Evolutionary conservation across 1,284 basidiomycete genomes (phyloP).

Genomic region (Ceratobasidium papillatum): DNA sequence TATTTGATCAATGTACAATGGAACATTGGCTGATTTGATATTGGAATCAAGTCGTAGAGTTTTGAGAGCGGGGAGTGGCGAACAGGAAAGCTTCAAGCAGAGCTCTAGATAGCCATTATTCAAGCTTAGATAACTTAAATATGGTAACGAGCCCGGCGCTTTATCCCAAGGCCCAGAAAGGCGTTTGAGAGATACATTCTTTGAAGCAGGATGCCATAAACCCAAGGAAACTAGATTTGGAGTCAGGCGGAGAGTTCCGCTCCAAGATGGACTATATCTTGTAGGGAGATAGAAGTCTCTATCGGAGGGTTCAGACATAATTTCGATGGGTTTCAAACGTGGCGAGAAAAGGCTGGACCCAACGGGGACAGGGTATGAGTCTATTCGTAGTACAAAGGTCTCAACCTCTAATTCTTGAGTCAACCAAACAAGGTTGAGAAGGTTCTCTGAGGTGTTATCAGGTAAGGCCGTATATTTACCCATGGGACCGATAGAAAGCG

Average conservation of each 20-base stretch:
- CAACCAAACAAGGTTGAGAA: background rate
- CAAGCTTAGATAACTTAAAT: background rate
- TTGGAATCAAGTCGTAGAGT: background rate
- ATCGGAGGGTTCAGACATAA: background rate
- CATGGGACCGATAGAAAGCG: constrained; percentile 10
- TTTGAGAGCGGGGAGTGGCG: background rate
- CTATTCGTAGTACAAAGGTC: background rate
- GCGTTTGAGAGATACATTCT: background rate
- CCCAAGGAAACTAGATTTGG: constrained; percentile 4
- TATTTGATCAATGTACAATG: background rate
- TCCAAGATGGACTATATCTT: background rate
- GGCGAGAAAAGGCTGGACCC: background rate
- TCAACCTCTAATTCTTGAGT: background rate
- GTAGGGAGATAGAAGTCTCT: background rate
- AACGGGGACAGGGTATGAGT: background rate
- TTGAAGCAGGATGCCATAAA: background rate
- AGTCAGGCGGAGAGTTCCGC: background rate
- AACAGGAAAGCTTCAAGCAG: background rate
- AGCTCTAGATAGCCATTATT: background rate
- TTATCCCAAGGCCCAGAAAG: background rate
- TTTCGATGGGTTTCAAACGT: background rate
- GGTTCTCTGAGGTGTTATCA: background rate
- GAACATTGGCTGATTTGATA: background rate
- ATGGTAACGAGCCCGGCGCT: background rate
- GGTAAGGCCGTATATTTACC: background rate